Evolutionary conservation across 257 asterid genomes (phyloP).

Genomic region (Gentiana dahurica): DNA sequence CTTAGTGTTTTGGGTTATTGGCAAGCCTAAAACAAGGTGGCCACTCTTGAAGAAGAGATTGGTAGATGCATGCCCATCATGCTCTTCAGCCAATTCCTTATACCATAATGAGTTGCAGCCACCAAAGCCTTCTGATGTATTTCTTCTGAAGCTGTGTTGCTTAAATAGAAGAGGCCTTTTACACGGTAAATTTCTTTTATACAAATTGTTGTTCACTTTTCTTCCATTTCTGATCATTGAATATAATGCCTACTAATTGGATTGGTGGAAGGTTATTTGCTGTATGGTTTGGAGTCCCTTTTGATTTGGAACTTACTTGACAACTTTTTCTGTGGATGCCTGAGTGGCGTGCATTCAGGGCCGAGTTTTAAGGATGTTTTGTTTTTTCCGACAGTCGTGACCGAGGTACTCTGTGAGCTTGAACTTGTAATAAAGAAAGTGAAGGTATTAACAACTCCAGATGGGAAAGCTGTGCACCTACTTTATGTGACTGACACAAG

Average conservation of each 20-base stretch:
- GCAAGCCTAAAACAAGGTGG: conserved; percentile 61
- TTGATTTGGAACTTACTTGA: conserved; percentile 7
- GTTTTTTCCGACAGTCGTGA: conserved; percentile 47
- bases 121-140: conserved; percentile 67
- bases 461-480: conserved; percentile 79
- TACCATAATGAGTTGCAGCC: conserved; percentile 40
- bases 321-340: conserved; percentile 4
- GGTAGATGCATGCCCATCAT: conserved; percentile 76
- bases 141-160: conserved; percentile 68
- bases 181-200: conserved; percentile 29
- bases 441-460: conserved; percentile 88
- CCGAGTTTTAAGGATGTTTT: conserved; percentile 1
- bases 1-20: conserved; percentile 67
- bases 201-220: background rate
- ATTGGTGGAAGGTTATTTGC: background rate
- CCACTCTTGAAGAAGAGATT: conserved; percentile 64
- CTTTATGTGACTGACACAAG: conserved; percentile 80
- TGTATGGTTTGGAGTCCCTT: conserved; percentile 4
- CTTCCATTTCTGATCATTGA: background rate
- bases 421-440: conserved; percentile 74
- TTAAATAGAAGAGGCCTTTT: conserved; percentile 60
- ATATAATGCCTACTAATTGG: background rate
- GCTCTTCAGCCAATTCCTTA: conserved; percentile 49
- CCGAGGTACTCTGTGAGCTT: conserved; percentile 60
- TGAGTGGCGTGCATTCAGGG: conserved; percentile 4